Conservation (phyloP, 768 basidiomycete species). For the Nidularia pulvinata region DNA sequence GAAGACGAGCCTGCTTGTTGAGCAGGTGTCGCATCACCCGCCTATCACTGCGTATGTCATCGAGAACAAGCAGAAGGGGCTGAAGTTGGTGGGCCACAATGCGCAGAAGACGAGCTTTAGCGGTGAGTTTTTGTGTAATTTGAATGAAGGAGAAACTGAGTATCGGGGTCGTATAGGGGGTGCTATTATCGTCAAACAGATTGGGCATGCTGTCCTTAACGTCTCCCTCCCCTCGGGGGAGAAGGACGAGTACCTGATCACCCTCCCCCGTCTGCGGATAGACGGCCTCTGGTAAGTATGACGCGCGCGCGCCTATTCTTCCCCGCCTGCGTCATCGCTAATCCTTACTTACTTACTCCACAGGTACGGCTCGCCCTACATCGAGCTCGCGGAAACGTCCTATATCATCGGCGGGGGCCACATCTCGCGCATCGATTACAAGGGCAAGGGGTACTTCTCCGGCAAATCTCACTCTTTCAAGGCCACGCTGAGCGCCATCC, state of each 20-base stretch:
- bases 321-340: neutral
- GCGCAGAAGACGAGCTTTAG: conserved; percentile 97
- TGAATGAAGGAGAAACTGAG: too few species aligned
- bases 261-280: conserved; percentile 88
- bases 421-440: conserved; percentile 78
- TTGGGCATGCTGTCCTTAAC: conserved; percentile 88
- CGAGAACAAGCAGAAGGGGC: conserved; percentile 74
- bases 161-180: too few species aligned
- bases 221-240: conserved; percentile 54
- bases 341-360: conserved; percentile 10
- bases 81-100: conserved; percentile 82
- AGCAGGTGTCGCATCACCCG: conserved; percentile 97
- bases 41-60: conserved; percentile 89
- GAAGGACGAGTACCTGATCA: conserved; percentile 75
- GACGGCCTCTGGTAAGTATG: conserved; percentile 96
- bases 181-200: conserved; percentile 88
- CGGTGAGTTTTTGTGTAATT: too few species aligned
- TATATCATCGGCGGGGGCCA: conserved; percentile 60
- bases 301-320: conserved; percentile 21
- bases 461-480: conserved; percentile 95
- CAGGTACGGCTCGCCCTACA: conserved; percentile 89
- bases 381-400: conserved; percentile 84
- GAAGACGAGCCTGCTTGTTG: conserved; percentile 82
- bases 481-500: conserved; percentile 63
- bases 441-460: conserved; percentile 94